phyloP scores from a whole-genome alignment of 2,329 filamentous ascomycete species.

The Xylaria hypoxylon region DNA sequence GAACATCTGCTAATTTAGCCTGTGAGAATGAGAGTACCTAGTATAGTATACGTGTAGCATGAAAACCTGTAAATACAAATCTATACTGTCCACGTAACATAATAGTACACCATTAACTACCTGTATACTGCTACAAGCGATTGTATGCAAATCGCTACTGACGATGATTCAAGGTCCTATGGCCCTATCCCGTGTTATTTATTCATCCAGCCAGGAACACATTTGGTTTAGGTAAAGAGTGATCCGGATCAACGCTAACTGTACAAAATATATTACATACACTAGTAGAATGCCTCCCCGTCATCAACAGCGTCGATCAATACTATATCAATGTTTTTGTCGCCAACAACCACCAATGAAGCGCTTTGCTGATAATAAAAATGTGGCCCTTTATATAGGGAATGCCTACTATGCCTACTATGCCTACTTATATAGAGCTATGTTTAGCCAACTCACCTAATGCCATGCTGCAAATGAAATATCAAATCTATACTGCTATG shows the following conservation, averaged over 20 bases:
- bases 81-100: too few species aligned
- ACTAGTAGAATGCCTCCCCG: background rate
- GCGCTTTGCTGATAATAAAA: conserved; percentile 25
- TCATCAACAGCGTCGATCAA: conserved; percentile 16
- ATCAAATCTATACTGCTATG: background rate
- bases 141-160: conserved; percentile 1
- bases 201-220: conserved; percentile 1
- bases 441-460: conserved; percentile 19
- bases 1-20: conserved; percentile 1
- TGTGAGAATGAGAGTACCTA: conserved; percentile 1
- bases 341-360: conserved; percentile 17
- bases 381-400: conserved; percentile 25
- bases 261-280: conserved; percentile 3
- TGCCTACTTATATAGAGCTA: background rate
- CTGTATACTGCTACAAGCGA: too few species aligned
- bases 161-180: background rate
- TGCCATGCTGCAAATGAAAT: conserved; percentile 20
- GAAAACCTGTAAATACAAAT: background rate
- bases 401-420: background rate
- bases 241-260: conserved; percentile 8
- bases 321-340: conserved; percentile 15
- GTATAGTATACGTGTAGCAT: background rate
- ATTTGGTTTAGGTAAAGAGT: conserved; percentile 17
- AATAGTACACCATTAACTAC: too few species aligned
- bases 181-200: background rate